Conservation (phyloP, 805 yeast species). For the Hanseniaspora occidentalis region DNA sequence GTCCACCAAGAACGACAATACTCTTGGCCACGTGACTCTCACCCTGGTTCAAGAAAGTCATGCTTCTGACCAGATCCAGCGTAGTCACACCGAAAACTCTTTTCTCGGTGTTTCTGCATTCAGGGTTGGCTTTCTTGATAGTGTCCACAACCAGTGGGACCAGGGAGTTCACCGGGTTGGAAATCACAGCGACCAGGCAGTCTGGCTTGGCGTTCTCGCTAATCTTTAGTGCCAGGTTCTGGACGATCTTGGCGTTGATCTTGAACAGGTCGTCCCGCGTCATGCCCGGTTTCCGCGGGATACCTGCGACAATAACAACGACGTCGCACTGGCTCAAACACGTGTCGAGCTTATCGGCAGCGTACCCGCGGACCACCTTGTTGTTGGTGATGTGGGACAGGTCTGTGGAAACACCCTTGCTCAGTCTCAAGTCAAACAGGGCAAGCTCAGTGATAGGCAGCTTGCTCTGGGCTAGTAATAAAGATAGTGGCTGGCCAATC, state of each 20-base stretch:
- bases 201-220: slow-evolving; percentile 50
- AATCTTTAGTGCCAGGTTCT: slow-evolving; percentile 59
- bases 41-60: slow-evolving; percentile 39
- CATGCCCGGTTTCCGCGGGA: slow-evolving; percentile 85
- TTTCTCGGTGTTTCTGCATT: slow-evolving; percentile 35
- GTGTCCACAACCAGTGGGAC: slow-evolving; percentile 79
- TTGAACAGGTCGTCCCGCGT: slow-evolving; percentile 77
- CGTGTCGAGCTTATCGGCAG: slow-evolving; percentile 51
- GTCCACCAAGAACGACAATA: slow-evolving; percentile 76
- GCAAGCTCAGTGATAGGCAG: slow-evolving; percentile 51
- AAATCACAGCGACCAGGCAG: slow-evolving; percentile 54
- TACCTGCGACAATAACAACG: slow-evolving; percentile 83
- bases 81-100: slow-evolving; percentile 78
- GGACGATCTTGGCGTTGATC: slow-evolving; percentile 72
- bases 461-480: slow-evolving; percentile 56
- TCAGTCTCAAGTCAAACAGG: slow-evolving; percentile 61
- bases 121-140: slow-evolving; percentile 34
- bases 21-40: slow-evolving; percentile 36
- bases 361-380: slow-evolving; percentile 54
- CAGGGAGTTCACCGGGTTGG: slow-evolving; percentile 77
- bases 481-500: slow-evolving; percentile 61
- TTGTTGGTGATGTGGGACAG: slow-evolving; percentile 68
- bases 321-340: slow-evolving; percentile 76
- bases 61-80: slow-evolving; percentile 66
- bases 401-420: slow-evolving; percentile 75